These are phyloP conservation scores for Blastomyces emzantsi DNA, from an alignment of 2,329 filamentous ascomycete genomes.

Conservation along the genomic window DNA sequence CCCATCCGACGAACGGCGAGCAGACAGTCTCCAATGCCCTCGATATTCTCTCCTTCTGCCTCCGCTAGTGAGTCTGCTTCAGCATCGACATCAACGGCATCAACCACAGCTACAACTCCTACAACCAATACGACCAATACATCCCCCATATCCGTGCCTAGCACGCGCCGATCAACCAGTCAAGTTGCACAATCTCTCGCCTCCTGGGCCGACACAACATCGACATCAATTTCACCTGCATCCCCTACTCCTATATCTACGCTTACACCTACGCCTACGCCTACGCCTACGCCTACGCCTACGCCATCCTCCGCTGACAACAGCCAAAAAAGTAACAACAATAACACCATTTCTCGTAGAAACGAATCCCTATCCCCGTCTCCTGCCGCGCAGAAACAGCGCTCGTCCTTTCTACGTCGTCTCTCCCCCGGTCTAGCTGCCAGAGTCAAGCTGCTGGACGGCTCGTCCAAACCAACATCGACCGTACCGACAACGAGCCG, in stretches of 20 bases:
- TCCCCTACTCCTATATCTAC: background rate
- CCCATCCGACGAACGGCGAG: conserved; percentile 8
- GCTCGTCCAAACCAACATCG: conserved; percentile 21
- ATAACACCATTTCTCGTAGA: background rate
- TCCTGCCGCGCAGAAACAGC: conserved; percentile 20
- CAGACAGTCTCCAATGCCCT: conserved; percentile 31
- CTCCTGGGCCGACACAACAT: conserved; percentile 14
- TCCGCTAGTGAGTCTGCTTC: conserved; percentile 20
- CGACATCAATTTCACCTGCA: background rate
- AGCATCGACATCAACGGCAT: conserved; percentile 3
- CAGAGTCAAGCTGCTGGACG: conserved; percentile 35
- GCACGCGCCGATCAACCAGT: conserved; percentile 9
- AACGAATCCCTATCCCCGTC: conserved; percentile 19
- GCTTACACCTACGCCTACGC: too few species aligned
- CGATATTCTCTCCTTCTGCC: conserved; percentile 28
- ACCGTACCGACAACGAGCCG: conserved; percentile 19
- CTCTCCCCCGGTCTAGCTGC: conserved; percentile 36
- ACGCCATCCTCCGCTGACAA: background rate
- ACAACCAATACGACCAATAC: conserved; percentile 15
- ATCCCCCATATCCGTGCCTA: conserved; percentile 2
- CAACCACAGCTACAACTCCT: background rate
- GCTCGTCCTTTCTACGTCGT: conserved; percentile 33
- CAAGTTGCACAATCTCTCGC: conserved; percentile 14
- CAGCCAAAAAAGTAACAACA: background rate
- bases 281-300: background rate